Evolutionary conservation across 345 rosid species (phyloP).

Genomic region (Eucalyptus marginata): DNA sequence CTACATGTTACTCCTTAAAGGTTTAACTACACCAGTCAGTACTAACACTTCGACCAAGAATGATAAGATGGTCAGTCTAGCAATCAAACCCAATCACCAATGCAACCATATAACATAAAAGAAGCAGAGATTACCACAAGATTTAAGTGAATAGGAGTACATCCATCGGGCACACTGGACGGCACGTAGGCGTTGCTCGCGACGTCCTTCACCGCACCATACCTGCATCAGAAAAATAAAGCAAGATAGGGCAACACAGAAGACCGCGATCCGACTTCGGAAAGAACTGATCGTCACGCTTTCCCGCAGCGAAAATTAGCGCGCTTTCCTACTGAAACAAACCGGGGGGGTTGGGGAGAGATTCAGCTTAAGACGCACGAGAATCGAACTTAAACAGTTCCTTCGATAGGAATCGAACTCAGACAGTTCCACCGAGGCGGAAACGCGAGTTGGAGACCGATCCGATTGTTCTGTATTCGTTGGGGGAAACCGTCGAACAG

Average conservation of each 20-base stretch:
- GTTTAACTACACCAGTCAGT: neutral
- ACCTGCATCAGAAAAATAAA: conserved; percentile 34
- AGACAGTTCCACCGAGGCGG: neutral
- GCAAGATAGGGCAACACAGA: neutral
- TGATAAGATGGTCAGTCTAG: neutral
- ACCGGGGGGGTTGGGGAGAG: neutral
- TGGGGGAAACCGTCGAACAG: neutral
- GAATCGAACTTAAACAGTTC: neutral
- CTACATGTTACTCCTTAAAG: neutral
- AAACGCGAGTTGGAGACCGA: neutral
- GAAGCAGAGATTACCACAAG: conserved; percentile 56
- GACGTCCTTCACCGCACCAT: conserved; percentile 47
- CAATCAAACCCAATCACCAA: neutral
- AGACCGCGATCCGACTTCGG: neutral
- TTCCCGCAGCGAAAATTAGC: neutral
- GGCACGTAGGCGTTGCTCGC: conserved; percentile 14
- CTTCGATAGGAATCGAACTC: neutral
- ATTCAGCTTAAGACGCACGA: neutral
- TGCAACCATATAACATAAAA: neutral
- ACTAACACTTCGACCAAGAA: neutral
- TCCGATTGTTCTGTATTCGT: too few relatives aligned
- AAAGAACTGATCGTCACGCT: neutral
- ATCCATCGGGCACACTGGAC: conserved; percentile 39
- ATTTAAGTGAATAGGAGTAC: conserved; percentile 79
- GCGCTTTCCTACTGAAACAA: neutral